Conservation (phyloP, 1,284 basidiomycete genomes). For the Kwoniella shivajii region DNA sequence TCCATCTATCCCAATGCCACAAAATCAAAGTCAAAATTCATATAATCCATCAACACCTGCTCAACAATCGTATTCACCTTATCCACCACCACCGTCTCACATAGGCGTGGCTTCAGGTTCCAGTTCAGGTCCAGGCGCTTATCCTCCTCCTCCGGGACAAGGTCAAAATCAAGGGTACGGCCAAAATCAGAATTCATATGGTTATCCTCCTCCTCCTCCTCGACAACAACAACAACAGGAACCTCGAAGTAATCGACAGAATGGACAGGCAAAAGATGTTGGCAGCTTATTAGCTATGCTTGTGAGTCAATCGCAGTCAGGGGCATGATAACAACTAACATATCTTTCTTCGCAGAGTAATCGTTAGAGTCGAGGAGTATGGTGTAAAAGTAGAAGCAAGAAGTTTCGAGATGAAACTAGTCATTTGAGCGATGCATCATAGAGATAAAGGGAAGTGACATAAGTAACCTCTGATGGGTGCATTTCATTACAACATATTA, state of each 20-base stretch:
- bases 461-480: too few species aligned
- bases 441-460: too few species aligned
- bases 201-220: neutral
- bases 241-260: neutral
- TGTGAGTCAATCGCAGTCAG: slow-evolving; percentile 10
- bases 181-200: neutral
- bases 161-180: slow-evolving; percentile 6
- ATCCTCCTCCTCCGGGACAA: slow-evolving; percentile 7
- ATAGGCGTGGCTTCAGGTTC: slow-evolving; percentile 3
- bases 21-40: neutral
- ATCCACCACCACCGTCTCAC: neutral
- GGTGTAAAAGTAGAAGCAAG: too few species aligned
- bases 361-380: too few species aligned
- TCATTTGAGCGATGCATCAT: too few species aligned
- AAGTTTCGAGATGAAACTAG: too few species aligned
- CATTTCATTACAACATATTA: too few species aligned
- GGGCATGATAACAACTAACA: neutral
- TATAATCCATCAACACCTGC: neutral
- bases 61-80: neutral
- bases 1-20: neutral
- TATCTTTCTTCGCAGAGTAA: neutral
- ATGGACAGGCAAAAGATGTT: slow-evolving; percentile 16
- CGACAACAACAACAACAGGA: neutral
- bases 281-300: slow-evolving; percentile 25
- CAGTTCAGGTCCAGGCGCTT: neutral